Evolutionary conservation across 768 basidiomycete genomes (phyloP).

Genomic region (Neoboletus brunneissimus): DNA sequence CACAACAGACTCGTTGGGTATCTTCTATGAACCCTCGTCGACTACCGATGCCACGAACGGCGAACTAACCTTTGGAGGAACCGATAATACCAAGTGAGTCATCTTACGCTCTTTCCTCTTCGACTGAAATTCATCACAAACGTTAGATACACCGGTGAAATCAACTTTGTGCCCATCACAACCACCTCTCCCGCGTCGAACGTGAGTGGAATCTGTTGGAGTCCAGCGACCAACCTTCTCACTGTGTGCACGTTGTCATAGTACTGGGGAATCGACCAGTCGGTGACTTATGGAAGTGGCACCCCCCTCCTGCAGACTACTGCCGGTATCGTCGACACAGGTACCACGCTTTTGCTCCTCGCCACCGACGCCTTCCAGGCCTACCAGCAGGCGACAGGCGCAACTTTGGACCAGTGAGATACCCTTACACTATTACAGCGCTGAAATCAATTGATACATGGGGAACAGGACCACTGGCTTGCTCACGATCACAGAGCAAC

Average conservation of each 20-base stretch:
- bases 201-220: constrained; percentile 12
- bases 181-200: constrained; percentile 42
- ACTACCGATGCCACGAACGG: constrained; percentile 40
- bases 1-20: constrained; percentile 43
- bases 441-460: no score
- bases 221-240: neutral
- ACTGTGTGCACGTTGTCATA: neutral
- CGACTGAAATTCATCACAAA: neutral
- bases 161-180: constrained; percentile 43
- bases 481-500: constrained; percentile 47
- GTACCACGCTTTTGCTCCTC: constrained; percentile 53
- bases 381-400: constrained; percentile 55
- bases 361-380: constrained; percentile 57
- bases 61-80: constrained; percentile 53
- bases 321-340: constrained; percentile 52
- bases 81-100: constrained; percentile 44
- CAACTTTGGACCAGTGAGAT: constrained; percentile 45
- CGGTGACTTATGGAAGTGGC: constrained; percentile 35
- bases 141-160: constrained; percentile 31
- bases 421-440: neutral
- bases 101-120: neutral
- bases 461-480: constrained; percentile 49
- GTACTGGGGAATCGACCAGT: constrained; percentile 49
- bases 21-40: constrained; percentile 52
- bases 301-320: constrained; percentile 35